A percentile compares a stretch with the other conserved stretches of the same genome.
These are phyloP conservation scores for Claviceps africana DNA, from an alignment of 2,329 filamentous ascomycete genomes.

Conservation along the genomic window DNA sequence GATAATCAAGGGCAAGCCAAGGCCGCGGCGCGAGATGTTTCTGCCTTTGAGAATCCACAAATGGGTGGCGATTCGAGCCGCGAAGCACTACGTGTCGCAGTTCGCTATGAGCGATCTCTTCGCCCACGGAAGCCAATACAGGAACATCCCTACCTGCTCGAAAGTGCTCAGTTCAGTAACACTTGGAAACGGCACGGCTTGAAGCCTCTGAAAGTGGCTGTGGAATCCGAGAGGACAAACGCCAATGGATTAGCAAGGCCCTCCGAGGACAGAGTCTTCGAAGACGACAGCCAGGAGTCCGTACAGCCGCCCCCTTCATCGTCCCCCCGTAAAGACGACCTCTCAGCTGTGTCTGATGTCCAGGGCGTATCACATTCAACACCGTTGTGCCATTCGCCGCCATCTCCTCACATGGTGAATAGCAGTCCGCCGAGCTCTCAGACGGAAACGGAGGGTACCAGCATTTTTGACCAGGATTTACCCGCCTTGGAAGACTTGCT, in stretches of 20 bases:
- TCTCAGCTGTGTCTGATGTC: constrained; percentile 9
- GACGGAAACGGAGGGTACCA: constrained; percentile 24
- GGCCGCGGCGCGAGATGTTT: background rate
- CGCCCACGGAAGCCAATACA: constrained; percentile 47
- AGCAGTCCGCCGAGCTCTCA: constrained; percentile 23
- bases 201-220: constrained; percentile 33
- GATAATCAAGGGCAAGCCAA: background rate
- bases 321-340: constrained; percentile 13
- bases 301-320: constrained; percentile 18
- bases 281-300: constrained; percentile 35
- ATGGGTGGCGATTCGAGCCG: background rate
- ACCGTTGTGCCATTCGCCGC: constrained; percentile 15
- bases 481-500: constrained; percentile 24
- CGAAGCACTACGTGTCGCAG: constrained; percentile 13
- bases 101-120: constrained; percentile 33
- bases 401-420: constrained; percentile 10
- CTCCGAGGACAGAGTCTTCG: constrained; percentile 40
- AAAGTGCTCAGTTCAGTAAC: constrained; percentile 39
- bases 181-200: constrained; percentile 40
- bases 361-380: constrained; percentile 16
- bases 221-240: constrained; percentile 14
- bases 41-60: background rate
- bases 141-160: constrained; percentile 43
- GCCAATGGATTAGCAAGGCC: constrained; percentile 35
- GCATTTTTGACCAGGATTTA: constrained; percentile 23